Percentiles rank a stretch among this genome's conserved stretches.
phyloP scores from a whole-genome alignment of 2,329 filamentous ascomycete species.

The Elsinoe arachidis region DNA sequence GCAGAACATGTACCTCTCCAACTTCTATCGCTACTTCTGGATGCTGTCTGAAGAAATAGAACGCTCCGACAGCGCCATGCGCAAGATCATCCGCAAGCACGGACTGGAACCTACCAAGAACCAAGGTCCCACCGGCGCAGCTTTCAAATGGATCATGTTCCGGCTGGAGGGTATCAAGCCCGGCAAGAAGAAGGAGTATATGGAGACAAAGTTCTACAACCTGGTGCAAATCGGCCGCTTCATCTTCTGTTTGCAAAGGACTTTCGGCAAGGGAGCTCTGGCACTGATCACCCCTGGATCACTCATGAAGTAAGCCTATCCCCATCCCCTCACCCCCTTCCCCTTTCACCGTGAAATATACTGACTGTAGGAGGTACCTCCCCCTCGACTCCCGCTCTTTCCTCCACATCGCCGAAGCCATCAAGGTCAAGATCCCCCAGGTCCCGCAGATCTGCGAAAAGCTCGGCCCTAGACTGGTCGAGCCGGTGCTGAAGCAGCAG shows the following conservation, averaged over 20 bases:
- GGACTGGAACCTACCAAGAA: not conserved
- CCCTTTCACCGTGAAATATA: no score
- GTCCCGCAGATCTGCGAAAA: conserved; percentile 1
- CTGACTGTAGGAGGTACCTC: not conserved
- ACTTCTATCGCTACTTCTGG: conserved; percentile 10
- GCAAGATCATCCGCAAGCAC: not conserved
- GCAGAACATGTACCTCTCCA: conserved; percentile 8
- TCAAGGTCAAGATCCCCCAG: not conserved
- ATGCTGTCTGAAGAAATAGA: conserved; percentile 9
- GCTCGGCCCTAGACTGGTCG: not conserved
- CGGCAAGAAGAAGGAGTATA: not conserved
- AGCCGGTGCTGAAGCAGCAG: conserved; percentile 1
- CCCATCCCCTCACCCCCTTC: no score
- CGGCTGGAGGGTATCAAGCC: conserved; percentile 1
- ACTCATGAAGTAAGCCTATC: not conserved
- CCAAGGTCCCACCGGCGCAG: conserved; percentile 3
- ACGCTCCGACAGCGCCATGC: not conserved
- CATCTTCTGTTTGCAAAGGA: not conserved
- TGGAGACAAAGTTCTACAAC: conserved; percentile 3
- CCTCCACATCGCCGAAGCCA: conserved; percentile 1
- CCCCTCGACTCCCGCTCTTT: conserved; percentile 4
- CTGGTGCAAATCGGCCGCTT: conserved; percentile 4
- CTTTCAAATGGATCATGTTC: conserved; percentile 5
- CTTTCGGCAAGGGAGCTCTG: not conserved
- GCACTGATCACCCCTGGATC: not conserved